Base-by-base conservation (phyloP, 257 asterid species). In the Jasminum sambac region DNA sequence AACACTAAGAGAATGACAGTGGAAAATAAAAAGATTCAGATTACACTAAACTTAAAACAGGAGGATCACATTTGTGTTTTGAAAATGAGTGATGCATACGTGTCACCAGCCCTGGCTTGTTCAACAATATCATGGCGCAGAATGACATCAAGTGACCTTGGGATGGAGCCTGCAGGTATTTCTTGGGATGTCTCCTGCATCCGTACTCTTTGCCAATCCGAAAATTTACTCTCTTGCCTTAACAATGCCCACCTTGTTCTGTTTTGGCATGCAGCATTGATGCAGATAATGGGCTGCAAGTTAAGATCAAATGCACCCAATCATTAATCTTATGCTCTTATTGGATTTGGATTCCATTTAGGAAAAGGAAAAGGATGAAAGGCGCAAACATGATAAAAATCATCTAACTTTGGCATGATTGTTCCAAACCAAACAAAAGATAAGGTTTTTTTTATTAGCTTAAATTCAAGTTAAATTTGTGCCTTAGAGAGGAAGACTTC, bases 171-270 rank as follows among this genome's bases (percentile, higher is more conserved):
- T 9, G 99, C 90, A 50, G 98, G 99, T 83, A 95, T 91, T 84
- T 95, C 99, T 71, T 87, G 84, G 37, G 99, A 89, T 68, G 94
- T 82, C 81, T 95, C 99, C 86, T 95, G 99, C 97, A 91, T 89
- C 26, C 97, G 82, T 12, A 91, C 97, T 78, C 99, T 95, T 81
- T 95, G 99, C 99, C 99, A 95, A 73, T 95, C 99, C 10, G 98
- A 89, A 79, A 95, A 95, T 78, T 91, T 91, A 86, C 99, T 95
- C 40, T 95, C 99, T 79, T 95, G 98, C 83, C 99, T 87, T 67
- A 95, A 76, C 81, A 95, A 82, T 58, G 96, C 99, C 99, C 99
- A 95, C 60, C 70, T 92, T 50, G 81, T 64, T 76, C 91, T 77
- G 81, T 87, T 95, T 57, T 87, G 93, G 76, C 99, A 95, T 65